Evolutionary conservation across 75 land plant genomes (phyloP).

Genomic region (Selaginella moellendorffii): DNA sequence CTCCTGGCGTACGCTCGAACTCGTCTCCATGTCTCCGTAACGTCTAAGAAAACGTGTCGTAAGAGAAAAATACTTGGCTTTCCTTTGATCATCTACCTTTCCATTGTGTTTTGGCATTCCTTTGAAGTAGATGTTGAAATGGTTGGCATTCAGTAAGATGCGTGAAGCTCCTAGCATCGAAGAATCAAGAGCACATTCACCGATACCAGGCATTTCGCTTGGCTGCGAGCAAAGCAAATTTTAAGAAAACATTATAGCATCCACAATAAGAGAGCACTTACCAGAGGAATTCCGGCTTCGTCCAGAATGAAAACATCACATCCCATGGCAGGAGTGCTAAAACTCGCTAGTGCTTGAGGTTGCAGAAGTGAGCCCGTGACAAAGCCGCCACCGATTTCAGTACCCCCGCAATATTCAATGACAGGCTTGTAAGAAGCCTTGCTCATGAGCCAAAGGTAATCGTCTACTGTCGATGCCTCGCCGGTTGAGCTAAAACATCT

Average conservation of each 20-base stretch:
- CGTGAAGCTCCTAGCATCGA: constrained; percentile 63
- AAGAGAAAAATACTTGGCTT: background rate
- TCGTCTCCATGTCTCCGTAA: constrained; percentile 92
- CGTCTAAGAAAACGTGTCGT: constrained; percentile 22
- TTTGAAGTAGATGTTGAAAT: constrained; percentile 73
- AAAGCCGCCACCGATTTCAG: constrained; percentile 93
- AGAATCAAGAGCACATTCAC: constrained; percentile 81
- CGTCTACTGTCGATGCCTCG: constrained; percentile 89
- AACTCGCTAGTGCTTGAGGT: constrained; percentile 65
- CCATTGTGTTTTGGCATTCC: constrained; percentile 79
- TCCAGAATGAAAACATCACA: constrained; percentile 72
- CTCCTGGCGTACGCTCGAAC: constrained; percentile 61
- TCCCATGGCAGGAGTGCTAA: constrained; percentile 95
- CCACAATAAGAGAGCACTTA: constrained; percentile 20
- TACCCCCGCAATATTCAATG: constrained; percentile 96
- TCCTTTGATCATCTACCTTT: constrained; percentile 26
- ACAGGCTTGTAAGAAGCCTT: constrained; percentile 80
- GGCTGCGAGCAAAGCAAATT: constrained; percentile 32
- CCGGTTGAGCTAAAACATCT: constrained; percentile 93
- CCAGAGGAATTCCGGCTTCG: constrained; percentile 53
- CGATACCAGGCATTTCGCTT: constrained; percentile 34
- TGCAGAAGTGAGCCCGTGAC: constrained; percentile 75
- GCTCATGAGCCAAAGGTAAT: constrained; percentile 93
- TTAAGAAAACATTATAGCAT: background rate
- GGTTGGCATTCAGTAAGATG: constrained; percentile 71